Conservation (phyloP, 1,284 basidiomycete genomes). For the Pyrrhoderma noxium region DNA sequence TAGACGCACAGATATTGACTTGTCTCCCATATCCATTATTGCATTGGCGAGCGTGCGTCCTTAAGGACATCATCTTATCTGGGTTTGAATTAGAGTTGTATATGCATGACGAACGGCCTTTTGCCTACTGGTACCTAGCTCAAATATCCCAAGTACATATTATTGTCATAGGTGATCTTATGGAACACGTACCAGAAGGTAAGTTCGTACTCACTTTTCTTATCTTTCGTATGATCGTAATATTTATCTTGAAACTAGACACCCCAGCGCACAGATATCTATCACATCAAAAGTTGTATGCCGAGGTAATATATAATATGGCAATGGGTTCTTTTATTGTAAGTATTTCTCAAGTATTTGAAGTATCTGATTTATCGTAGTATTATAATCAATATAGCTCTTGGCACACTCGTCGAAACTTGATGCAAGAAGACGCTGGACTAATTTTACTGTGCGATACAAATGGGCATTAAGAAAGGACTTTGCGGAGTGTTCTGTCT, state of each 20-base stretch:
- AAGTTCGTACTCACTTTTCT: conserved; percentile 13
- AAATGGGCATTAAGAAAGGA: conserved; percentile 65
- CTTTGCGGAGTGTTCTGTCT: conserved; percentile 38
- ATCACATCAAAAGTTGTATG: conserved; percentile 1
- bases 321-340: conserved; percentile 6
- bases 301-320: conserved; percentile 4
- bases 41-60: conserved; percentile 49
- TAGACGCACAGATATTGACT: conserved; percentile 1
- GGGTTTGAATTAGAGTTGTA: conserved; percentile 78
- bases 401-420: conserved; percentile 27
- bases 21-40: conserved; percentile 42
- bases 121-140: conserved; percentile 68
- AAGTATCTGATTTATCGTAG: background rate
- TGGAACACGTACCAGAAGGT: conserved; percentile 35
- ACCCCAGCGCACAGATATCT: conserved; percentile 8
- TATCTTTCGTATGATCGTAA: background rate
- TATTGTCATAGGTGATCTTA: conserved; percentile 42
- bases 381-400: conserved; percentile 12
- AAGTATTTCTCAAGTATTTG: background rate
- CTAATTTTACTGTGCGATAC: conserved; percentile 55
- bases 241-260: background rate
- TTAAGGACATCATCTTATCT: conserved; percentile 63
- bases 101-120: conserved; percentile 52
- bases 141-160: background rate
- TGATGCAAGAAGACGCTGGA: conserved; percentile 31